These are phyloP conservation scores for Claviceps maximensis DNA, from an alignment of 2,329 filamentous ascomycete genomes.

Conservation along the genomic window DNA sequence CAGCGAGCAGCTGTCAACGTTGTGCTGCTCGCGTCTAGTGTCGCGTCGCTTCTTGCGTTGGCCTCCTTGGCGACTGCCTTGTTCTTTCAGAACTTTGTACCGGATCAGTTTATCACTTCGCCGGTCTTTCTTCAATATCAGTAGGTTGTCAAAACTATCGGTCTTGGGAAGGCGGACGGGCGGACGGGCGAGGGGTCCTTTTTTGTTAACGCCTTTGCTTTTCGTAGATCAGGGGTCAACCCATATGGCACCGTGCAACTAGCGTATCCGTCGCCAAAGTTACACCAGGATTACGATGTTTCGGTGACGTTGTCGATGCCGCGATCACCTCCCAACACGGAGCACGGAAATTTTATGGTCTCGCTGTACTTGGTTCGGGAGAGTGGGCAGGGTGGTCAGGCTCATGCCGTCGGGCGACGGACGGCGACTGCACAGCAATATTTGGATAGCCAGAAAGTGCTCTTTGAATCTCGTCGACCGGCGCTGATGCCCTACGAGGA, in stretches of 20 bases:
- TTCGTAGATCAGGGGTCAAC: slow-evolving; percentile 31
- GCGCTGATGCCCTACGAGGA: slow-evolving; percentile 72
- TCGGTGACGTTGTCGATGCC: slow-evolving; percentile 63
- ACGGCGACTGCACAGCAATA: slow-evolving; percentile 16
- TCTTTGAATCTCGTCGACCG: slow-evolving; percentile 57
- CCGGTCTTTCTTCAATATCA: slow-evolving; percentile 47
- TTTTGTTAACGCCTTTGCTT: slow-evolving; percentile 8
- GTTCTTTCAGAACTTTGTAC: slow-evolving; percentile 44
- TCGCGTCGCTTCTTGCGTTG: slow-evolving; percentile 31
- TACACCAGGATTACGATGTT: slow-evolving; percentile 75
- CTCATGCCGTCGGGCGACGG: not conserved
- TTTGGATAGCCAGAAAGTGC: slow-evolving; percentile 25
- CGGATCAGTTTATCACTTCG: slow-evolving; percentile 37
- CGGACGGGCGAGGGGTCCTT: too few relatives aligned
- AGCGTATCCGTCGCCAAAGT: slow-evolving; percentile 40
- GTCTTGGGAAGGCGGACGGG: not conserved
- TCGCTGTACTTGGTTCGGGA: slow-evolving; percentile 53
- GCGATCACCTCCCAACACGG: slow-evolving; percentile 60
- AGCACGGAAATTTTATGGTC: slow-evolving; percentile 89
- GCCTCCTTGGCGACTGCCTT: slow-evolving; percentile 36
- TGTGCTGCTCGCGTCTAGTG: slow-evolving; percentile 29
- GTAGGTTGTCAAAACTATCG: slow-evolving; percentile 22
- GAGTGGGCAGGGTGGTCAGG: not conserved
- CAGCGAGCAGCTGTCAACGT: slow-evolving; percentile 36
- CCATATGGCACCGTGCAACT: slow-evolving; percentile 40